Percentiles rank a stretch among this genome's conserved stretches.
These are phyloP conservation scores for Monosporascus cannonballus DNA, from an alignment of 2,329 filamentous ascomycete species.

Conservation along the genomic window DNA sequence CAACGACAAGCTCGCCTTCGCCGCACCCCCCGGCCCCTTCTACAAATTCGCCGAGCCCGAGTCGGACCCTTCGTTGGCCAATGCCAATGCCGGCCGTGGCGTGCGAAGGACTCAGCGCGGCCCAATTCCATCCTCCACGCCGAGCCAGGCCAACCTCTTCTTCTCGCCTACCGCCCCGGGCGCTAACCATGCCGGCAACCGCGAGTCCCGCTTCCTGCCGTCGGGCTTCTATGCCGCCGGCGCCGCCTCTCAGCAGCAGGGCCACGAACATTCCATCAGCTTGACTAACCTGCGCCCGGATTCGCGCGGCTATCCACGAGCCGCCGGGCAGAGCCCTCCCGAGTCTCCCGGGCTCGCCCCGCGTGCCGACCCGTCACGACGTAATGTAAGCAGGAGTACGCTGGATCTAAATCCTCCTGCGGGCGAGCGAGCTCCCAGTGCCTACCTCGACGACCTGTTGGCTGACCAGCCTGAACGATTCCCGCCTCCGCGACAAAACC, in stretches of 20 bases:
- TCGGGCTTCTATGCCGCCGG: constrained; percentile 85
- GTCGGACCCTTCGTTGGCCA: constrained; percentile 46
- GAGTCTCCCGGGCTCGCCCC: constrained; percentile 54
- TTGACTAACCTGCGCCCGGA: constrained; percentile 57
- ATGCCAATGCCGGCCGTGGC: constrained; percentile 42
- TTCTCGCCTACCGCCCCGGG: constrained; percentile 85
- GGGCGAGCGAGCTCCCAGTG: constrained; percentile 73
- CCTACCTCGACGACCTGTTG: constrained; percentile 84
- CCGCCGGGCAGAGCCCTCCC: constrained; percentile 50
- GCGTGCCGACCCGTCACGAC: constrained; percentile 24
- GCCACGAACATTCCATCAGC: constrained; percentile 49
- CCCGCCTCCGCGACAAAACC: constrained; percentile 31
- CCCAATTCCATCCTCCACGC: constrained; percentile 47
- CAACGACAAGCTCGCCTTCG: constrained; percentile 64
- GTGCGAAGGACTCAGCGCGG: constrained; percentile 46
- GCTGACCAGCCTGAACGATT: constrained; percentile 60
- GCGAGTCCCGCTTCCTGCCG: constrained; percentile 76
- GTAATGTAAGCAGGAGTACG: constrained; percentile 56
- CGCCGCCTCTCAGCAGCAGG: constrained; percentile 41
- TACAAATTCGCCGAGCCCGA: constrained; percentile 59
- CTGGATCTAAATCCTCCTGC: constrained; percentile 60
- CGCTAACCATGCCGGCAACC: constrained; percentile 47
- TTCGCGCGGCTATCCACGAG: constrained; percentile 45
- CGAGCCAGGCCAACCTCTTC: constrained; percentile 70
- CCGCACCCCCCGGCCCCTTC: constrained; percentile 50